A percentile compares a stretch with the other conserved stretches of the same genome.
Conservation (phyloP, 495 filamentous ascomycete species). For the Talaromyces nanjingensis region DNA sequence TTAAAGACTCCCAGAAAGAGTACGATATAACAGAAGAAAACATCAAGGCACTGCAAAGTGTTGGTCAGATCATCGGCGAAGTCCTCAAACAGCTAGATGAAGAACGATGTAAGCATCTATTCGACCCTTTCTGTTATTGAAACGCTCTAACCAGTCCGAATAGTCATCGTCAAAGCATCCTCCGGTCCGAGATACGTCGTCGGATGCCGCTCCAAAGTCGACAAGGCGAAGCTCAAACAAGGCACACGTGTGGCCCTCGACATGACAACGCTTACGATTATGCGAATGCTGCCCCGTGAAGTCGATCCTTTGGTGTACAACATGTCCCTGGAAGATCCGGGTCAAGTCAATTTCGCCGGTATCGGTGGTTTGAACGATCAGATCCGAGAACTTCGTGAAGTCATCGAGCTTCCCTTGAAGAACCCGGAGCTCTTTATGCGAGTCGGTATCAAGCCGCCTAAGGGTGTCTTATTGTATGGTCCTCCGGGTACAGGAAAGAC, state of each 20-base stretch:
- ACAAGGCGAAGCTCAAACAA: constrained; percentile 94
- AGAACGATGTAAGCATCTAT: constrained; percentile 73
- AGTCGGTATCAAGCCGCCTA: constrained; percentile 98
- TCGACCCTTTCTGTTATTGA: neutral
- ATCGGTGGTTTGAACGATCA: constrained; percentile 99
- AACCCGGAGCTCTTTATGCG: constrained; percentile 96
- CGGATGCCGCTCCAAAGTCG: constrained; percentile 96
- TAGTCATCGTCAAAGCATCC: constrained; percentile 82
- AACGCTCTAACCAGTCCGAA: neutral
- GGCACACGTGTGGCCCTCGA: constrained; percentile 96
- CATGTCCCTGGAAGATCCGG: constrained; percentile 98
- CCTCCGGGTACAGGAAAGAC: constrained; percentile 98
- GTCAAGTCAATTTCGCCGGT: constrained; percentile 96
- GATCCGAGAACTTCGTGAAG: constrained; percentile 94
- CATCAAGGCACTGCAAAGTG: constrained; percentile 98
- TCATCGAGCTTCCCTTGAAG: constrained; percentile 96
- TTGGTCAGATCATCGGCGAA: constrained; percentile 98
- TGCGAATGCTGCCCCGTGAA: constrained; percentile 98
- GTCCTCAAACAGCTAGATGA: constrained; percentile 98
- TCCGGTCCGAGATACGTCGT: constrained; percentile 98
- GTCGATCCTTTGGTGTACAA: constrained; percentile 99
- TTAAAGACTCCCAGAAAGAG: constrained; percentile 89
- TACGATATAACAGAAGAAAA: constrained; percentile 98
- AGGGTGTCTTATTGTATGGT: constrained; percentile 96
- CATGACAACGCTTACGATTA: constrained; percentile 99